phyloP scores from a whole-genome alignment of 225 moss, liverwort and hornwort species.

The Marchantia polymorpha region DNA sequence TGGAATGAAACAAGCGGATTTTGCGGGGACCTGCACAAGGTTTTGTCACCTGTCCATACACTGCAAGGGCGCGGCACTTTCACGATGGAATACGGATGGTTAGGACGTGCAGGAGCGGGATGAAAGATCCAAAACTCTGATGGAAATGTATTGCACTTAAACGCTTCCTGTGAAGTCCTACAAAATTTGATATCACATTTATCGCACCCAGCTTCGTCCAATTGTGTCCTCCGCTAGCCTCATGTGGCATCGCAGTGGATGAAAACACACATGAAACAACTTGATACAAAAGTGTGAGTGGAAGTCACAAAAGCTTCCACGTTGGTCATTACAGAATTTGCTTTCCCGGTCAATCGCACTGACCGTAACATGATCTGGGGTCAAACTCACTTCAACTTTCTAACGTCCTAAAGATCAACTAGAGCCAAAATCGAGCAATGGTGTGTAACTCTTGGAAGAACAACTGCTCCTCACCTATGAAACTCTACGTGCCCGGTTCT shows the following conservation, averaged over 20 bases:
- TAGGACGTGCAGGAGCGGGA: too few species aligned
- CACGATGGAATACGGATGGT: too few species aligned
- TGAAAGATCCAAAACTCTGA: too few species aligned
- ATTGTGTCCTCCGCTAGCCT: not conserved
- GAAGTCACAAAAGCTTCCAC: slow-evolving; percentile 1
- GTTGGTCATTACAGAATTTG: slow-evolving; percentile 8
- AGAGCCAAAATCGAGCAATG: not conserved
- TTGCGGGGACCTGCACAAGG: too few species aligned
- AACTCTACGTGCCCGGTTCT: not conserved
- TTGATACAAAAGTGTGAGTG: slow-evolving; percentile 11
- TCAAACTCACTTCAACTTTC: not conserved
- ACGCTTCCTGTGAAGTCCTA: too few species aligned
- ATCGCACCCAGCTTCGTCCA: not conserved
- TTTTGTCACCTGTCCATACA: too few species aligned
- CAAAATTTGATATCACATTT: too few species aligned
- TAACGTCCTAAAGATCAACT: not conserved
- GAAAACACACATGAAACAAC: not conserved
- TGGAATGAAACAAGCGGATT: too few species aligned
- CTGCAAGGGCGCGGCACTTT: too few species aligned
- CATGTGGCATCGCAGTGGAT: not conserved
- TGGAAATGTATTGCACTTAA: too few species aligned
- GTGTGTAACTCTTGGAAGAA: slow-evolving; percentile 1
- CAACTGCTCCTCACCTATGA: not conserved
- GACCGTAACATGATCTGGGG: not conserved
- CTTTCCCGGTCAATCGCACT: slow-evolving; percentile 6